Conservation (phyloP, 495 filamentous ascomycete genomes). For the Penicillium samsonianum region DNA sequence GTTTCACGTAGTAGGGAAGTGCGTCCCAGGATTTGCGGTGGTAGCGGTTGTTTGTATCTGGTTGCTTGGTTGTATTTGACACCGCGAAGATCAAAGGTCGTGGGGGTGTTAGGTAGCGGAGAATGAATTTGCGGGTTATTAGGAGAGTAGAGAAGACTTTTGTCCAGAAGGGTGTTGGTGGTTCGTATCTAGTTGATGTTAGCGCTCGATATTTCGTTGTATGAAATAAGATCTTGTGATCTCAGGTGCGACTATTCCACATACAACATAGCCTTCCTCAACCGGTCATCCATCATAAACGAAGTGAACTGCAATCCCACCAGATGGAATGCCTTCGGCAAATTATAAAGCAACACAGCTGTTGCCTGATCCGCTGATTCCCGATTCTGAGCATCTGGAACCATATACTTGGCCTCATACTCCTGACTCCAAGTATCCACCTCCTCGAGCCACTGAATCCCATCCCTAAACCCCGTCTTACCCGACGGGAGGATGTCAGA, state of each 20-base stretch:
- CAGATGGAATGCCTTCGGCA: conserved; percentile 52
- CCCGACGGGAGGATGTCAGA: conserved; percentile 47
- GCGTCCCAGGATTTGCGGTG: too few relatives aligned
- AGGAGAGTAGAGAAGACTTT: too few relatives aligned
- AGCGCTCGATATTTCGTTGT: background rate
- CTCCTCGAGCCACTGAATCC: conserved; percentile 65
- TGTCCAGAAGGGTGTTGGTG: too few relatives aligned
- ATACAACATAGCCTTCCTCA: conserved; percentile 66
- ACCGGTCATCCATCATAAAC: conserved; percentile 63
- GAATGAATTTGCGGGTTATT: too few relatives aligned
- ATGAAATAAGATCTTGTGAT: too few relatives aligned
- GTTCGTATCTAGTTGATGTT: too few relatives aligned
- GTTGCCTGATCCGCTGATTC: conserved; percentile 57
- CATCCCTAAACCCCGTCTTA: conserved; percentile 54
- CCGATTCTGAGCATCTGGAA: conserved; percentile 56
- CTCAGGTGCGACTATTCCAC: conserved; percentile 16
- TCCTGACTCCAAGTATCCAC: conserved; percentile 55
- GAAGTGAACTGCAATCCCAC: conserved; percentile 53
- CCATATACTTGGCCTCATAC: conserved; percentile 60
- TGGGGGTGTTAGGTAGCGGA: too few relatives aligned
- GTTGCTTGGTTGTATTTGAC: too few relatives aligned
- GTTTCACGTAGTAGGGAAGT: too few relatives aligned
- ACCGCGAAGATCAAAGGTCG: too few relatives aligned
- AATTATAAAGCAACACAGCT: conserved; percentile 56
- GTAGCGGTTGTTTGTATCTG: too few relatives aligned